These are phyloP conservation scores for Capronia coronata DNA, from an alignment of 2,329 filamentous ascomycete species.

Conservation along the genomic window DNA sequence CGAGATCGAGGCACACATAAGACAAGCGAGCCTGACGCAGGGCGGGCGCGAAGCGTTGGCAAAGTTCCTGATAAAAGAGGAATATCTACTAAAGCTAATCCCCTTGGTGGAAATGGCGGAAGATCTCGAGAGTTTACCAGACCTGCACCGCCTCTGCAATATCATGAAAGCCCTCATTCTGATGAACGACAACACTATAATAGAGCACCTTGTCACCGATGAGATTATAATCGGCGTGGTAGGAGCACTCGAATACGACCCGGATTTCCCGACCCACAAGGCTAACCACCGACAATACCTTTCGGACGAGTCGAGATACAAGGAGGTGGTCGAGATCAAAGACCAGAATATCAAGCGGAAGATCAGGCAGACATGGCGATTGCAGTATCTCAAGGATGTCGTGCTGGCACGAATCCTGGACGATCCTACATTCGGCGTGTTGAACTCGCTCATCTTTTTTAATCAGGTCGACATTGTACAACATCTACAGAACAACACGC, in stretches of 20 bases:
- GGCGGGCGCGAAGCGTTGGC: conserved; percentile 76
- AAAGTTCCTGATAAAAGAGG: conserved; percentile 76
- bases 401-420: conserved; percentile 92
- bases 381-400: conserved; percentile 98
- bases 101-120: conserved; percentile 84
- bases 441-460: conserved; percentile 98
- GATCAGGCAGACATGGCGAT: conserved; percentile 91
- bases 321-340: conserved; percentile 90
- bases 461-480: conserved; percentile 97
- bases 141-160: conserved; percentile 87
- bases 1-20: conserved; percentile 80
- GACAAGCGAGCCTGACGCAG: conserved; percentile 66
- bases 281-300: conserved; percentile 95
- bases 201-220: conserved; percentile 88
- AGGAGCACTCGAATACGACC: conserved; percentile 93
- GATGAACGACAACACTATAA: conserved; percentile 89
- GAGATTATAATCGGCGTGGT: conserved; percentile 85
- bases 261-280: conserved; percentile 95
- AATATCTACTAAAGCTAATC: conserved; percentile 81
- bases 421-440: conserved; percentile 92
- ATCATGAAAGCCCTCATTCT: conserved; percentile 97
- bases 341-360: conserved; percentile 75
- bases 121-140: conserved; percentile 76
- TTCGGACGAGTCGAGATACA: conserved; percentile 79
- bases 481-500: conserved; percentile 75